Evolutionary conservation across 225 moss, liverwort and hornwort genomes (phyloP).

Genomic region (Polytrichum formosum): DNA sequence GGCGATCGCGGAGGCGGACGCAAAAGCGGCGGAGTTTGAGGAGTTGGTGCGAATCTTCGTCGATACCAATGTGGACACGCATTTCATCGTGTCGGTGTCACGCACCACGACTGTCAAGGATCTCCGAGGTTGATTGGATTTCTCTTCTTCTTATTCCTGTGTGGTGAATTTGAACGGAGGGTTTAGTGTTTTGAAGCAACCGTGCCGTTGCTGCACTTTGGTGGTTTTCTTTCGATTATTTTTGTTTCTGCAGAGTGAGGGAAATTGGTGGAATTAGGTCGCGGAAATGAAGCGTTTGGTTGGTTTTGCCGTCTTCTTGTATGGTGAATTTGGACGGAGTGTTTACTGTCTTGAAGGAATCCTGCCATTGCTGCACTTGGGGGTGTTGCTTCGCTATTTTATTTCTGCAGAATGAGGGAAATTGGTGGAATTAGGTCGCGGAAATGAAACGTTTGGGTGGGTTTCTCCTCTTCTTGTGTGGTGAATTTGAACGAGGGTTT

Average conservation of each 20-base stretch:
- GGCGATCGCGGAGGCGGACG: background rate
- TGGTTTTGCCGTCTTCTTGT: background rate
- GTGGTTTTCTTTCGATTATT: no score
- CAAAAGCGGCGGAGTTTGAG: conserved; percentile 1
- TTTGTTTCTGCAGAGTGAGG: no score
- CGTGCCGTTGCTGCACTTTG: no score
- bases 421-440: background rate
- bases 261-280: background rate
- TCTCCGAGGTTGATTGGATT: conserved; percentile 33
- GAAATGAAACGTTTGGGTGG: background rate
- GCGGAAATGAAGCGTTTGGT: background rate
- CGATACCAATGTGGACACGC: conserved; percentile 44
- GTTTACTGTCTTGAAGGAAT: no score
- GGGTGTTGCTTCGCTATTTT: no score
- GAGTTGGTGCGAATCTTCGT: conserved; percentile 40
- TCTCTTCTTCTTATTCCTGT: background rate
- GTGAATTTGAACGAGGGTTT: no score
- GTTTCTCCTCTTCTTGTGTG: background rate
- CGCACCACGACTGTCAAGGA: conserved; percentile 37
- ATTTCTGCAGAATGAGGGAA: no score
- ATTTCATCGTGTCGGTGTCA: conserved; percentile 36
- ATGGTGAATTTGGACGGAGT: no score
- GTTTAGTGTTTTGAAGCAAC: no score
- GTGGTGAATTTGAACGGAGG: no score
- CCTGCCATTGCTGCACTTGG: no score